Base-by-base conservation (phyloP, 2,329 filamentous ascomycete species). In the Fusarium graminum region DNA sequence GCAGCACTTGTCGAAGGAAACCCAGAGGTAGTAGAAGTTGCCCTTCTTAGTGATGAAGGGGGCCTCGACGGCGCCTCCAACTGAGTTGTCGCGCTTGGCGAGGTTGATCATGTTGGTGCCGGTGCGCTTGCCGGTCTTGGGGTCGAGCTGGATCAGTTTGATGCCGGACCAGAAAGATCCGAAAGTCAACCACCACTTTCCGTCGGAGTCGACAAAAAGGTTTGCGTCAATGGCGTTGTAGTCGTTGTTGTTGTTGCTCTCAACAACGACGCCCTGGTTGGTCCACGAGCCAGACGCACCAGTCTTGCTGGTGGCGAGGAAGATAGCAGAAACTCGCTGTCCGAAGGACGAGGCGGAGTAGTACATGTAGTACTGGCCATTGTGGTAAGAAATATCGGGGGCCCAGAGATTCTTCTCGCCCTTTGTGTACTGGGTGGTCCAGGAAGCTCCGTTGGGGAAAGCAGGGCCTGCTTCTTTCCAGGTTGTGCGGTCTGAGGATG, bases 301-400 rank as follows among this genome's bases (percentile, higher is more conserved):
- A 8, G 72, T 75, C 19, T 53, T 52, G 63, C 74, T 76, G 0
- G 72, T 74, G 8, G 74, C 74, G 3, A 76, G 64, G 58, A 75
- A 76, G 40, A 76, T 76, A 12, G 73, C 74, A 5, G 74, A 76
- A 16, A 61, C 68, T 5, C 54, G 59, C 10, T 63, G 57, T 1
- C 74, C 74, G 3, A 76, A 76, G 0, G 68, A 65, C 9, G 74
- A 76, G 2, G 74, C 74, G 0, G 74, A 76, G 66, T 76, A 76
- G 72, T 76, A 76, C 29, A 76, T 43, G 34, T 71, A 76, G 69
- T 75, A 76, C 56, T 70, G 55, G 1, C 70, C 73, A 47, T 76
- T 73, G 28, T 67, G 74, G 63, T 72, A 76, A 2, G 79, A 77
- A 7, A 86, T 82, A 67, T 89, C 86, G 0, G 87, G 87, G 0